Percentiles rank a stretch among this genome's conserved stretches.
phyloP scores from a whole-genome alignment of 2,329 filamentous ascomycete species.

The Lecanoromycetidae sp. region DNA sequence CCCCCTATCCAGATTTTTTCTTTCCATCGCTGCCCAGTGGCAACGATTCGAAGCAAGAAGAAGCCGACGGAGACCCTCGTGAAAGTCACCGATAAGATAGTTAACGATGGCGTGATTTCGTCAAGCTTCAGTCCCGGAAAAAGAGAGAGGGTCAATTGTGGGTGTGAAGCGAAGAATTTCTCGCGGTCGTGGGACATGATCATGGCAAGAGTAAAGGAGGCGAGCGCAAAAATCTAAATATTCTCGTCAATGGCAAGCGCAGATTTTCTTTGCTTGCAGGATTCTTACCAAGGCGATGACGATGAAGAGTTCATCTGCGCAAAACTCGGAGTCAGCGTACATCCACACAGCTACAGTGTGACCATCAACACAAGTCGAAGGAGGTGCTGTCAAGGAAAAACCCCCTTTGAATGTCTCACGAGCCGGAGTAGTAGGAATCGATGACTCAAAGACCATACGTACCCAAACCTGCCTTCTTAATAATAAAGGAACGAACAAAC shows the following conservation, averaged over 20 bases:
- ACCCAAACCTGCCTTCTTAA: neutral
- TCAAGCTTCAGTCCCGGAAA: neutral
- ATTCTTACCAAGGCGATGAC: neutral
- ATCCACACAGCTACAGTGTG: too few relatives aligned
- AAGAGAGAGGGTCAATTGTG: too few relatives aligned
- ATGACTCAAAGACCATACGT: too few relatives aligned
- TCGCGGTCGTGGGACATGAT: neutral
- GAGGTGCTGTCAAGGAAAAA: too few relatives aligned
- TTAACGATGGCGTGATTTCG: neutral
- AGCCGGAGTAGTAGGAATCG: too few relatives aligned
- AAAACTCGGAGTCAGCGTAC: too few relatives aligned
- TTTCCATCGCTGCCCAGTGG: too few relatives aligned
- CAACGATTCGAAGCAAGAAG: slow-evolving; percentile 5
- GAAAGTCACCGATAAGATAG: neutral
- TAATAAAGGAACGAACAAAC: neutral
- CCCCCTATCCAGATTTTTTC: neutral
- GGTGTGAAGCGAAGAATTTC: neutral
- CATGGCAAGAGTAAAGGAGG: neutral
- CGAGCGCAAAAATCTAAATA: neutral
- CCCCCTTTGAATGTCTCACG: too few relatives aligned
- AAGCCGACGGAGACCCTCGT: slow-evolving; percentile 1
- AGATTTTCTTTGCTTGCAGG: neutral
- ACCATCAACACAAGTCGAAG: too few relatives aligned
- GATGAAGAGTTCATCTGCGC: neutral
- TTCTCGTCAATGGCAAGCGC: neutral